Conservation (phyloP, 192 early-diverging fungal genomes). For the Umbelopsis isabellina region DNA sequence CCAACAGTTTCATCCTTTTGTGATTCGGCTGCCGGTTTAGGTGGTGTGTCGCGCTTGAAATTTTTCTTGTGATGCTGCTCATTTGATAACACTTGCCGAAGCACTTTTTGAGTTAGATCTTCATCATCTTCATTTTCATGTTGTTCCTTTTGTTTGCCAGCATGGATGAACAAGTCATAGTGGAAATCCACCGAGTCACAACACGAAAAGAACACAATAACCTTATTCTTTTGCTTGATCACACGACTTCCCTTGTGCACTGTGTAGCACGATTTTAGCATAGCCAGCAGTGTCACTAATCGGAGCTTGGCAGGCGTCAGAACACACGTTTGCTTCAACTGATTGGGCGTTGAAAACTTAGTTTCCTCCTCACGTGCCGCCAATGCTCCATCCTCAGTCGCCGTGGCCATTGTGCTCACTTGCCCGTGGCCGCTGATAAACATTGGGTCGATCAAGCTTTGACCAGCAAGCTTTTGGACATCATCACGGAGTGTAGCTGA, state of each 20-base stretch:
- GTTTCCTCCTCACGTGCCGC: conserved; percentile 38
- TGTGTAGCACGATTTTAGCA: conserved; percentile 62
- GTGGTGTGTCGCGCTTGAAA: not conserved
- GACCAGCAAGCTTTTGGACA: conserved; percentile 81
- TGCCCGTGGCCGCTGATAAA: conserved; percentile 71
- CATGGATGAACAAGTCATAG: conserved; percentile 79
- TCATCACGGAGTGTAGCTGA: conserved; percentile 92
- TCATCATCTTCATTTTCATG: conserved; percentile 38
- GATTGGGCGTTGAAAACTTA: conserved; percentile 77
- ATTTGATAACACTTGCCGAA: conserved; percentile 31
- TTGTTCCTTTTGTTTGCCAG: conserved; percentile 48
- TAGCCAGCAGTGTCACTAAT: conserved; percentile 80
- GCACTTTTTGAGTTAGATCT: conserved; percentile 43
- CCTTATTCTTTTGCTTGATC: conserved; percentile 50
- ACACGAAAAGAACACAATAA: conserved; percentile 94
- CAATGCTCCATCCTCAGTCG: conserved; percentile 21
- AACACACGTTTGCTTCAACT: conserved; percentile 86
- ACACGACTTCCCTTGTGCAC: conserved; percentile 9
- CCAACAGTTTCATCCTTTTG: not conserved
- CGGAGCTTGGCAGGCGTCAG: conserved; percentile 91
- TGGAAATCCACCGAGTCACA: conserved; percentile 97
- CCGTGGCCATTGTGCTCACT: conserved; percentile 21
- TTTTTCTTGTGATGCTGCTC: conserved; percentile 2
- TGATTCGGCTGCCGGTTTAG: not conserved
- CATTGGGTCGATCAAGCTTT: conserved; percentile 74